Evolutionary conservation across 208 protist genomes (phyloP), one percentile per base, ranked within the genome.

Genomic region (Trypanosoma brucei): DNA sequence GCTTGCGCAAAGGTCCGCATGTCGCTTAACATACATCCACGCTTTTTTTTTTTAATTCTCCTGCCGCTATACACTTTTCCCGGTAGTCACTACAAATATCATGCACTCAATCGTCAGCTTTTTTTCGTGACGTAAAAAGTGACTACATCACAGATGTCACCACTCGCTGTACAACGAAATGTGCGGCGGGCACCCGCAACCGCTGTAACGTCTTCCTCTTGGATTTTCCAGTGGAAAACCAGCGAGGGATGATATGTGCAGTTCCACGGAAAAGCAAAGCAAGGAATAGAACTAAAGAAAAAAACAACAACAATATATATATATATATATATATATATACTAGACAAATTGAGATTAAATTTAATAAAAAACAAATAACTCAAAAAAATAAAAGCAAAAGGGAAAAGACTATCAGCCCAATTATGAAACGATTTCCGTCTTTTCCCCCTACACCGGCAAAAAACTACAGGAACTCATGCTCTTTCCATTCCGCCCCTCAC

Each of bases 301-400:
- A 75, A 59, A 50, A 13, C 6, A 60, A 37, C 49, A 62, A 57
- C 35, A 8, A n/a, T n/a, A n/a, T n/a, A n/a, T n/a, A 39, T 66
- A 59, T 14, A 30, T 11, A 62, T 14, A 3, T 3, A 70, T 6
- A 33, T 46, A 46, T 57, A 2, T 6, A 31, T 38, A 46, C 49
- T 35, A 38, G 58, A 30, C 56, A 40, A 42, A 69, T 54, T 53
- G n/a, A 53, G 7, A 14, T 35, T 44, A 48, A 48, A 14, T 57
- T 40, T 42, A 37, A 52, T 14, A 55, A 63, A 61, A 48, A 53
- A 56, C 55, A 40, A 62, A 42, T 46, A 55, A 35, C 30, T 45
- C 38, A 35, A 9, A 59, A 59, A 42, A 46, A 11, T 45, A n/a
- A 59, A 31, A 46, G 31, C 11, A 55, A 54, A 11, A 59, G 33